A percentile compares a stretch with the other conserved stretches of the same genome.
Conservation (phyloP, 2,329 filamentous ascomycete genomes). For the Diatrype stigma region DNA sequence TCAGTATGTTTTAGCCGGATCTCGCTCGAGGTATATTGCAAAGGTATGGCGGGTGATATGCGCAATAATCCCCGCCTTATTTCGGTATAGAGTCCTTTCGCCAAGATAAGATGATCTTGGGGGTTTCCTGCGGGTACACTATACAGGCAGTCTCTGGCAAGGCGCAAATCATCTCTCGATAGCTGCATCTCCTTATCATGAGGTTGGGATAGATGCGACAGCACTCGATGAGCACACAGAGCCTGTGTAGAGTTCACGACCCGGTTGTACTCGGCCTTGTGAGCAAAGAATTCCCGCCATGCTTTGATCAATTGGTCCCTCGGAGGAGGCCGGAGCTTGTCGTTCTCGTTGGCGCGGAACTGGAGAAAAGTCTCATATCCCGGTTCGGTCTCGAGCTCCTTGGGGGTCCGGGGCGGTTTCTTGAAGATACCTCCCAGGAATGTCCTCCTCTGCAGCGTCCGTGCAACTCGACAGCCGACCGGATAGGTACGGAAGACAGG, state of each 20-base stretch:
- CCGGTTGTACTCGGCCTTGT: conserved; percentile 44
- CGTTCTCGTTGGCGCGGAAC: conserved; percentile 57
- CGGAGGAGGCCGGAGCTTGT: conserved; percentile 61
- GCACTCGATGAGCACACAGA: conserved; percentile 52
- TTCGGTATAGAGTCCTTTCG: conserved; percentile 37
- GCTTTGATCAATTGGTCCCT: conserved; percentile 60
- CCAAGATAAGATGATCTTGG: conserved; percentile 44
- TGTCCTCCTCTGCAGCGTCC: conserved; percentile 41
- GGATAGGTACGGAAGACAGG: conserved; percentile 26
- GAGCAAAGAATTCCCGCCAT: conserved; percentile 59
- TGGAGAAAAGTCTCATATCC: conserved; percentile 71
- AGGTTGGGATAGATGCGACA: conserved; percentile 53
- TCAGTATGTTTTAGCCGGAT: conserved; percentile 1
- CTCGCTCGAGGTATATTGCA: conserved; percentile 7
- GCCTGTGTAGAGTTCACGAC: conserved; percentile 65
- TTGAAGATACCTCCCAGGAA: conserved; percentile 62
- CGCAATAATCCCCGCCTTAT: conserved; percentile 24
- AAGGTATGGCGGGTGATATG: conserved; percentile 3
- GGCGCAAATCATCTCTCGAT: conserved; percentile 38
- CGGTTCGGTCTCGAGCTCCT: conserved; percentile 60
- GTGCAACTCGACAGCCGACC: conserved; percentile 21
- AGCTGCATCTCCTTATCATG: conserved; percentile 27
- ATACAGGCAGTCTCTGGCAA: conserved; percentile 41
- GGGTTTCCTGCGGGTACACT: conserved; percentile 39
- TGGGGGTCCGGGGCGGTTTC: conserved; percentile 55